A percentile compares a stretch with the other conserved stretches of the same genome.
These are phyloP conservation scores for Centrapalus pauciflorus DNA, from an alignment of 129 eudicot genomes.

Conservation along the genomic window DNA sequence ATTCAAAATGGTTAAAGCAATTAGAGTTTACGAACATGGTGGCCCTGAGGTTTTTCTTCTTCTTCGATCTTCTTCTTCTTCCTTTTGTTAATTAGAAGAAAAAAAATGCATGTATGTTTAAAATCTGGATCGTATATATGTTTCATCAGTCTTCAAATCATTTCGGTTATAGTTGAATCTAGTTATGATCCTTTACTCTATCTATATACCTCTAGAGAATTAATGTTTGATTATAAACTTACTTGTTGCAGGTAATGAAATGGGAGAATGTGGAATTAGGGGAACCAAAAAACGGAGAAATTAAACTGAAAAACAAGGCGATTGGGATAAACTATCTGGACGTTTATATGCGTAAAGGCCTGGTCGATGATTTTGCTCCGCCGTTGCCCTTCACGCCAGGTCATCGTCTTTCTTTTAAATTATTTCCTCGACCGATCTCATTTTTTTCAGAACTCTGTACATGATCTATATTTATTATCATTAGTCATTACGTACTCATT, in stretches of 20 bases:
- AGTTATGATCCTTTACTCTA: no score
- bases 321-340: constrained; percentile 54
- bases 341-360: constrained; percentile 40
- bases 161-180: no score
- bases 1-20: constrained; percentile 49
- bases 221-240: no score
- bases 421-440: no score
- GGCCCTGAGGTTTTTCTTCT: constrained; percentile 53
- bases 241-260: constrained; percentile 33
- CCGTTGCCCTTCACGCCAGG: constrained; percentile 40
- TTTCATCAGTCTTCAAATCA: no score
- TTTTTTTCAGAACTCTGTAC: no score
- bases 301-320: constrained; percentile 46
- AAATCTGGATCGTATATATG: no score
- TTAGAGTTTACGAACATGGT: constrained; percentile 43
- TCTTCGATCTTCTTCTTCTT: not conserved
- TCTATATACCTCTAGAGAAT: no score
- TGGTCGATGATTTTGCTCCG: constrained; percentile 8
- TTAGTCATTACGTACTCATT: no score
- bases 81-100: not conserved
- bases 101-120: no score
- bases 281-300: constrained; percentile 53
- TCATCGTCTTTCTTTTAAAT: not conserved
- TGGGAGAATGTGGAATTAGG: constrained; percentile 57
- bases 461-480: no score